phyloP scores from a whole-genome alignment of 768 basidiomycete genomes.

The Dendrothele bispora region DNA sequence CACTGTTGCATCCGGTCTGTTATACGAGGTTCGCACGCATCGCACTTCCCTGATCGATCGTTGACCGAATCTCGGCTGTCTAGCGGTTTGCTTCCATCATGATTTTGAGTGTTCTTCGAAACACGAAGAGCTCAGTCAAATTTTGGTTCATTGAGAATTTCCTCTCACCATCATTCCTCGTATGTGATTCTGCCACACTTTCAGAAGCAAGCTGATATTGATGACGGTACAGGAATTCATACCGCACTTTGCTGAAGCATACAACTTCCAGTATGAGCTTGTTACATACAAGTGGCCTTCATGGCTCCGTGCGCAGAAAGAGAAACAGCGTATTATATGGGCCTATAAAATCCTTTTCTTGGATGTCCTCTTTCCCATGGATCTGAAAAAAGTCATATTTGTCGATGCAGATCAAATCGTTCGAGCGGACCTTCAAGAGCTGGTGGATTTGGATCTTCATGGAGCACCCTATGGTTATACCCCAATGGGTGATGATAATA shows the following conservation, averaged over 20 bases:
- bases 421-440: conserved; percentile 90
- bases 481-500: conserved; percentile 95
- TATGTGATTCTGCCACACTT: conserved; percentile 32
- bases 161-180: conserved; percentile 94
- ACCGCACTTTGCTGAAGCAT: conserved; percentile 87
- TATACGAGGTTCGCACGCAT: conserved; percentile 77
- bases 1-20: conserved; percentile 93
- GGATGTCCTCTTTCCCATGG: conserved; percentile 98
- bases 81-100: conserved; percentile 98
- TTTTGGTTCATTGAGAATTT: conserved; percentile 99
- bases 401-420: conserved; percentile 99
- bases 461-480: conserved; percentile 96
- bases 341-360: conserved; percentile 99
- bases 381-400: conserved; percentile 98
- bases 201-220: not conserved
- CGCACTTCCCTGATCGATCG: not conserved
- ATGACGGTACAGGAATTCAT: conserved; percentile 74
- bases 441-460: conserved; percentile 90
- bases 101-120: conserved; percentile 93
- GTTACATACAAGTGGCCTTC: conserved; percentile 99
- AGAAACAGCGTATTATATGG: conserved; percentile 99
- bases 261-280: conserved; percentile 94
- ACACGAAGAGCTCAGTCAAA: conserved; percentile 93
- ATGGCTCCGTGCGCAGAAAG: conserved; percentile 95
- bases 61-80: no score